Evolutionary conservation across 2,329 filamentous ascomycete genomes (phyloP), one percentile per base, ranked within the genome.

Genomic region (Hymenoscyphus linearis): DNA sequence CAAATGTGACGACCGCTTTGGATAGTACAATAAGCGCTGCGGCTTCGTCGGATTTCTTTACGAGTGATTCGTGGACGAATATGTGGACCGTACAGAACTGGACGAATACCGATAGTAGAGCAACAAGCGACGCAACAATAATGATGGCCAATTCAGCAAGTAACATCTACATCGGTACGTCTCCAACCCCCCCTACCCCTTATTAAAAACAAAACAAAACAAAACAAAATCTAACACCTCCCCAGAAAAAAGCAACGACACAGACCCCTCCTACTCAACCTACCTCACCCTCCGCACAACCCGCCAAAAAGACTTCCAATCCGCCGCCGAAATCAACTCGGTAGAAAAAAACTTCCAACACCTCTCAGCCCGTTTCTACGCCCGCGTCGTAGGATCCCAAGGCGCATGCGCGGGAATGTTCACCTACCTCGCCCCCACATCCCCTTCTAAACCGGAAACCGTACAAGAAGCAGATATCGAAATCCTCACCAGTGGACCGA

Each of bases 391-490:
- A 6, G 70, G 70, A 2, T 67, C 69, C 2, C 63, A 67, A 0
- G 71, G 71, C 4, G 71, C 71, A 14, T 71, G 69, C 54, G 70
- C 71, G 4, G 71, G 70, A 3, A 65, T 72, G 10, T 73, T 73
- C 61, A 73, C 71, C 7, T 73, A 72, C 55, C 65, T 67, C 4
- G 40, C 59, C 18, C 40, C 40, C 1, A 22, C 22, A 13, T 22
- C 18, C 9, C 52, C 55, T 26, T 52, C 60, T 26, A 50, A 58
- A 4, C 55, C 66, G 1, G 27, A 60, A 2, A 44, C 54, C 1
- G 64, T 72, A 0, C 68, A 72, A 61, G 71, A 73, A 67, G 65
- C 70, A 27, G 71, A 73, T 37, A 72, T 73, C 10, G 71, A 73
- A 50, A 72, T 73, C 53, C 65, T 73, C 3, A 73, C 70, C 6